Percentiles rank a stretch among this genome's conserved stretches.
These are phyloP conservation scores for Wickerhamiella domercqiae DNA, from an alignment of 805 yeast genomes.

Conservation along the genomic window DNA sequence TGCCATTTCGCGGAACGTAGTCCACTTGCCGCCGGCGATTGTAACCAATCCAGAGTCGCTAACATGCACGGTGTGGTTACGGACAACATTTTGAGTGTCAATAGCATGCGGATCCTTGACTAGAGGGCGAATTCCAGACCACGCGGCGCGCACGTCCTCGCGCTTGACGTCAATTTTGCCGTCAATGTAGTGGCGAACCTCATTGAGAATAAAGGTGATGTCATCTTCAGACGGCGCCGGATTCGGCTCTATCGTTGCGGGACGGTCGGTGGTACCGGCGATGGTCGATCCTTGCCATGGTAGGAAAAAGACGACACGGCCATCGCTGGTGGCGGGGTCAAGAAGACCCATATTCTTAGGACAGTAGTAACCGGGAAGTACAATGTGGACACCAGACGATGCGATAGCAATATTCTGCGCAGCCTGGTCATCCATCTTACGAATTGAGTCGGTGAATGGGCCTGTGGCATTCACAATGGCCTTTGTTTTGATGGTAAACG, in stretches of 20 bases:
- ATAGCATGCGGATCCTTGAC: slow-evolving; percentile 54
- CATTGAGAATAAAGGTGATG: slow-evolving; percentile 71
- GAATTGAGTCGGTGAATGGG: slow-evolving; percentile 69
- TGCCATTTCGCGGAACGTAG: slow-evolving; percentile 96
- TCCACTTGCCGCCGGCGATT: slow-evolving; percentile 96
- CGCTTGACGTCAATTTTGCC: slow-evolving; percentile 70
- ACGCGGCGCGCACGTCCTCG: slow-evolving; percentile 83
- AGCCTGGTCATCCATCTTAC: slow-evolving; percentile 63
- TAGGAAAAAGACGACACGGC: slow-evolving; percentile 89
- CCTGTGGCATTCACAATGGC: slow-evolving; percentile 87
- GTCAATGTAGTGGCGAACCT: slow-evolving; percentile 69
- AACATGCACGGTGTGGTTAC: slow-evolving; percentile 68
- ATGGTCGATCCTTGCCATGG: slow-evolving; percentile 97
- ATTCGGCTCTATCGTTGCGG: slow-evolving; percentile 29
- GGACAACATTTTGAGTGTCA: slow-evolving; percentile 75
- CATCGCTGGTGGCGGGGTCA: slow-evolving; percentile 86
- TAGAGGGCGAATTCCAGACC: slow-evolving; percentile 95
- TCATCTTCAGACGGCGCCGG: slow-evolving; percentile 84
- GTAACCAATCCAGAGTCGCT: slow-evolving; percentile 69
- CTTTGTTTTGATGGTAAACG: slow-evolving; percentile 48
- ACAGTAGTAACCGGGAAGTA: slow-evolving; percentile 83
- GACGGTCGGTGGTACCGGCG: slow-evolving; percentile 94
- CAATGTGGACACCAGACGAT: slow-evolving; percentile 83
- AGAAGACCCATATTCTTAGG: slow-evolving; percentile 76
- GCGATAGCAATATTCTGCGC: slow-evolving; percentile 75